These are phyloP conservation scores for Blastocystis sp. DNA, from an alignment of 352 stramenopile genomes.

Conservation along the genomic window DNA sequence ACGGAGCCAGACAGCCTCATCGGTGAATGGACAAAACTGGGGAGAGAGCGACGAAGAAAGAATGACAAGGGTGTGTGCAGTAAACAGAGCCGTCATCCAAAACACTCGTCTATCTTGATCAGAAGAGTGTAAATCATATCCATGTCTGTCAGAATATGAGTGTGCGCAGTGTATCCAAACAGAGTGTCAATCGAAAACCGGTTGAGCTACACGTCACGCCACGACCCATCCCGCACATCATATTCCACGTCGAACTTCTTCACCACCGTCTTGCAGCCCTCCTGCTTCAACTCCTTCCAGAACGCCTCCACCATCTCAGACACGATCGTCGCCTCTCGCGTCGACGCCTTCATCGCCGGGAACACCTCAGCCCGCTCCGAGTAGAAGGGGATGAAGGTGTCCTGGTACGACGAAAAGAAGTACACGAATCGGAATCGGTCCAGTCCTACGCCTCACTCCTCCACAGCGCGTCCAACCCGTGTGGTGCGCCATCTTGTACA, in stretches of 20 bases:
- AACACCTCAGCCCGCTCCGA: slow-evolving; percentile 43
- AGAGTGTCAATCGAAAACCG: slow-evolving; percentile 7
- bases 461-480: background rate
- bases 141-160: slow-evolving; percentile 47
- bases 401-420: slow-evolving; percentile 60
- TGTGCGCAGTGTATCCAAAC: slow-evolving; percentile 32
- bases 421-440: slow-evolving; percentile 40
- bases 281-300: slow-evolving; percentile 59
- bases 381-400: slow-evolving; percentile 70
- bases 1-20: background rate
- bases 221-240: background rate
- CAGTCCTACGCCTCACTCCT: slow-evolving; percentile 15
- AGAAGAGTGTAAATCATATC: slow-evolving; percentile 52
- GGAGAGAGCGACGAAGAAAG: background rate
- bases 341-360: slow-evolving; percentile 22
- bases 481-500: slow-evolving; percentile 39
- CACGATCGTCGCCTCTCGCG: slow-evolving; percentile 7
- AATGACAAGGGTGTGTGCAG: background rate
- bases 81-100: slow-evolving; percentile 31
- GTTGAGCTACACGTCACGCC: slow-evolving; percentile 22
- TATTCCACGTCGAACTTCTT: slow-evolving; percentile 53
- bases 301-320: slow-evolving; percentile 41
- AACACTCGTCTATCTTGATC: slow-evolving; percentile 69
- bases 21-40: background rate
- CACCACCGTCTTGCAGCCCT: slow-evolving; percentile 27